Base-by-base conservation (phyloP, 352 stramenopile species). In the Pythium monospermum region DNA sequence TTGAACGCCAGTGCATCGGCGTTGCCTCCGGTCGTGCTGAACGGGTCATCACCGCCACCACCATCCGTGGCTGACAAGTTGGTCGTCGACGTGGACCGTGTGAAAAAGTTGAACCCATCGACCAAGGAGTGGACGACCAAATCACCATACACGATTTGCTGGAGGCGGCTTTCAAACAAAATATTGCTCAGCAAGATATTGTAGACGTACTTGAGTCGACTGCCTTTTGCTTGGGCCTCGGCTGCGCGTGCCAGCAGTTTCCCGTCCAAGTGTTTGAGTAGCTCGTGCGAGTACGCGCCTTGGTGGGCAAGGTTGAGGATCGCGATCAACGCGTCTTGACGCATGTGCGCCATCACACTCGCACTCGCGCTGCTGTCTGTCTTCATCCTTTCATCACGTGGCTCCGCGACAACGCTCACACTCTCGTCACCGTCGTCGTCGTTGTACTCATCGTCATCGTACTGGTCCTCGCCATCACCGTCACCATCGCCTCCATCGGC, bases 291-390 rank as follows among this genome's bases (percentile, higher is more conserved):
- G 27, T 76, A 86, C 3, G 55, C 49, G 1, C 60, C 54, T 28
- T 84, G 64, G 3, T 76, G 63, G 0, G 78, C 82, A 7, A 92
- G 53, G 44, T 88, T 92, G 0, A 90, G 33, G 15, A 92, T 63
- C 3, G 75, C 59, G 15, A 90, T 43, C 0, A 92, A 58, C 11
- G 75, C 71, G 26, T 90, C 77, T 38, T 92, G 75, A 25, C 81
- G 81, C 32, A 73, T 61, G 25, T 85, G 71, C 33, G 83, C 75
- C 3, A 53, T 44, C 6, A 38, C n/a, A 12, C 15, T 26, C 6
- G 18, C 26, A 5, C 10, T 12, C 21, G n/a, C 40, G n/a, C n/a
- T n/a, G n/a, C n/a, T n/a, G n/a, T n/a, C n/a, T n/a, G n/a, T n/a
- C n/a, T n/a, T n/a, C n/a, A n/a, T n/a, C n/a, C n/a, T n/a, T n/a